Percentiles rank a stretch among this genome's conserved stretches.
These are phyloP conservation scores for Naegleria lovaniensis DNA, from an alignment of 208 protist genomes.

Conservation along the genomic window DNA sequence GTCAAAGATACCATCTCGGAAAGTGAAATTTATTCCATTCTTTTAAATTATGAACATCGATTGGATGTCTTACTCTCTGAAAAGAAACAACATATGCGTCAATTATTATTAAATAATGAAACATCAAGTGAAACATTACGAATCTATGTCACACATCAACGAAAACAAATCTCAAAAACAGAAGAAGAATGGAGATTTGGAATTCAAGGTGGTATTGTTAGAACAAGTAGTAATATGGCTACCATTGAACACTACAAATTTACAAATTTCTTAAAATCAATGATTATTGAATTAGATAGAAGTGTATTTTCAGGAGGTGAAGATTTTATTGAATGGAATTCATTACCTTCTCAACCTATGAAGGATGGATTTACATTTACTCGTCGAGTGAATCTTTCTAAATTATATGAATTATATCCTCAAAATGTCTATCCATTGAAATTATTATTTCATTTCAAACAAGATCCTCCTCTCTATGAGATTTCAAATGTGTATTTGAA, in stretches of 20 bases:
- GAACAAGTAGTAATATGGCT: not conserved
- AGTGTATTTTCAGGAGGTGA: not conserved
- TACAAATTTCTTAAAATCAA: not conserved
- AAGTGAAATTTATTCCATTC: not conserved
- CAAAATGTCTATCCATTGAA: not conserved
- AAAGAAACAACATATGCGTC: not conserved
- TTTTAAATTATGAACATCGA: constrained; percentile 8
- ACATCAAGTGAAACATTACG: not conserved
- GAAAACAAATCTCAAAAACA: not conserved
- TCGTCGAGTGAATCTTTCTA: not conserved
- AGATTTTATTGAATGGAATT: not conserved
- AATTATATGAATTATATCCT: not conserved
- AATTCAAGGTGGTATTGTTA: constrained; percentile 5
- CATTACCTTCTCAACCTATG: not conserved
- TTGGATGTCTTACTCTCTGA: not conserved
- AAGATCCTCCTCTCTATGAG: not conserved
- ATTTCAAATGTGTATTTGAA: not conserved
- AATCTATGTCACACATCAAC: not conserved
- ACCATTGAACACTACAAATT: not conserved
- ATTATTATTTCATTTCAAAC: not conserved
- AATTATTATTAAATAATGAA: constrained; percentile 1
- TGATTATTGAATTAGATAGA: constrained; percentile 8
- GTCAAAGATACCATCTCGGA: not conserved
- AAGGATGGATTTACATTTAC: constrained; percentile 1
- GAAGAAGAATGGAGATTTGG: not conserved